Evolutionary conservation across 164 flowering plant genomes (phyloP).

Genomic region (Stephania cephalantha): DNA sequence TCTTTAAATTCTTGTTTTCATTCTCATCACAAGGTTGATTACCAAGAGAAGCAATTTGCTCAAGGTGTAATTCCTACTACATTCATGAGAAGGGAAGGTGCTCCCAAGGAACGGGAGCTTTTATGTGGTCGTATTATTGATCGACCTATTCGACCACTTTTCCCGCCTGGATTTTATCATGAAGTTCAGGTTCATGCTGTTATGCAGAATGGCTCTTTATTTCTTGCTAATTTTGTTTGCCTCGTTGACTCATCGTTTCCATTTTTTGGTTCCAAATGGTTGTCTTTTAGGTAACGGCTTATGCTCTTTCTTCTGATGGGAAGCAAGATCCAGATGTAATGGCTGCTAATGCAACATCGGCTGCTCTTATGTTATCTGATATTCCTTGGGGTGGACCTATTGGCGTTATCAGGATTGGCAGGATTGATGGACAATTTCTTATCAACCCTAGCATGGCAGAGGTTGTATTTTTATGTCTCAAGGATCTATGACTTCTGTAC

Average conservation of each 20-base stretch:
- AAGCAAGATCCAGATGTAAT: slow-evolving; percentile 94
- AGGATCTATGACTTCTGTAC: no score
- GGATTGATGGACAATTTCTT: slow-evolving; percentile 69
- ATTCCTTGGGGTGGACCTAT: slow-evolving; percentile 98
- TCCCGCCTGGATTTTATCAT: slow-evolving; percentile 89
- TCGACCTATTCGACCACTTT: slow-evolving; percentile 87
- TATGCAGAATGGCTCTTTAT: background rate
- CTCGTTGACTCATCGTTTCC: background rate
- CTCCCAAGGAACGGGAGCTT: slow-evolving; percentile 96
- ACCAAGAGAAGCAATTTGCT: slow-evolving; percentile 95
- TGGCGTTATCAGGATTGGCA: slow-evolving; percentile 83
- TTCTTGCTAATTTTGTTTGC: background rate
- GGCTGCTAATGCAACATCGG: slow-evolving; percentile 99
- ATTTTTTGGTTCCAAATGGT: background rate
- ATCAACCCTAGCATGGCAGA: slow-evolving; percentile 92
- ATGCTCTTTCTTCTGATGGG: slow-evolving; percentile 96
- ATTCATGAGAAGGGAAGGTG: slow-evolving; percentile 92
- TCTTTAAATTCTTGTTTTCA: slow-evolving; percentile 5
- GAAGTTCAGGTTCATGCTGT: slow-evolving; percentile 74
- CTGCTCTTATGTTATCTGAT: slow-evolving; percentile 97
- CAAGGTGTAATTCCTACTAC: slow-evolving; percentile 90
- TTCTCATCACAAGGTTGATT: slow-evolving; percentile 67
- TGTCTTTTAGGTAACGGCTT: slow-evolving; percentile 65
- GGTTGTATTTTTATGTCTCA: slow-evolving; percentile 33
- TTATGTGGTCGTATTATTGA: slow-evolving; percentile 88